Conservation (phyloP, 805 yeast species). For the Saccharomyces eubayanus region DNA sequence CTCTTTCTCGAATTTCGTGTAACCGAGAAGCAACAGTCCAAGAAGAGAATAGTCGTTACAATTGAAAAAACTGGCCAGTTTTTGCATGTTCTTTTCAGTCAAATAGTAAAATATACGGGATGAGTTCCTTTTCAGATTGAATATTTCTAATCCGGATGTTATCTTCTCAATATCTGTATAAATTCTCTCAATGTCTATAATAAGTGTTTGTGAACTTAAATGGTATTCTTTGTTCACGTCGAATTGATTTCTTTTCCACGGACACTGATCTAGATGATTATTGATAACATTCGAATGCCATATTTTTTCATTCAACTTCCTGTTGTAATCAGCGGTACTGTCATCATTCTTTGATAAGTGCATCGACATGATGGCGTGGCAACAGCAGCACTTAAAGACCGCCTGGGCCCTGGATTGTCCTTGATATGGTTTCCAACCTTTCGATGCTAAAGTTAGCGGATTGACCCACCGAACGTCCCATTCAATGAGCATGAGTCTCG, state of each 20-base stretch:
- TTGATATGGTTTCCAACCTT: conserved; percentile 12
- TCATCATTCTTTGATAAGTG: not conserved
- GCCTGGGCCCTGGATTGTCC: not conserved
- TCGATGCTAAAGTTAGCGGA: conserved; percentile 12
- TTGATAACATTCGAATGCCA: not conserved
- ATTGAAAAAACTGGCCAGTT: conserved; percentile 1
- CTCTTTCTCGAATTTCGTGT: conserved; percentile 1
- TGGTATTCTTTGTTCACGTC: not conserved
- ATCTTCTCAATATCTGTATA: not conserved
- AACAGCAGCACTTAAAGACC: not conserved
- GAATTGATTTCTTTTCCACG: not conserved
- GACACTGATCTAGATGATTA: not conserved
- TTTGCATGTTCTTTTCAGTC: not conserved
- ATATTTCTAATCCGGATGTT: not conserved
- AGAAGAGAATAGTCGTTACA: conserved; percentile 1
- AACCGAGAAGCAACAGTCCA: conserved; percentile 11
- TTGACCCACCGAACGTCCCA: conserved; percentile 17
- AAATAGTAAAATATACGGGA: not conserved
- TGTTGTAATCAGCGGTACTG: not conserved
- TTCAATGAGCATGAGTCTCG: conserved; percentile 3
- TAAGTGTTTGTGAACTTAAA: not conserved
- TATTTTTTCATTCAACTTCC: not conserved
- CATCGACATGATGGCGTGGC: not conserved
- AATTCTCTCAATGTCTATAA: not conserved
- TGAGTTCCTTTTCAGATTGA: not conserved